Conservation (phyloP, 2,329 filamentous ascomycete species). For the Epichloe aotearoae region DNA sequence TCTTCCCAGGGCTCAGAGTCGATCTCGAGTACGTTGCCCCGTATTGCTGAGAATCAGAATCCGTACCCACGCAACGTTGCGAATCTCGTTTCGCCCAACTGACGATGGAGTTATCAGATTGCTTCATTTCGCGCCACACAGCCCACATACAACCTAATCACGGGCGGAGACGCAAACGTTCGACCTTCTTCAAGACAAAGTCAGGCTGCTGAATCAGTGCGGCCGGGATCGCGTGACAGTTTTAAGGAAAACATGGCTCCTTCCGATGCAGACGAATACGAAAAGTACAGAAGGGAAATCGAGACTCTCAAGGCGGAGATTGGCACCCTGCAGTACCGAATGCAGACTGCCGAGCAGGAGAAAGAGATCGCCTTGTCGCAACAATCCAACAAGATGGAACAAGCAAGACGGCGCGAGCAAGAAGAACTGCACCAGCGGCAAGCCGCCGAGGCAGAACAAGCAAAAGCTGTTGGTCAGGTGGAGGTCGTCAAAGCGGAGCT, state of each 20-base stretch:
- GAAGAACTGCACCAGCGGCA: slow-evolving; percentile 63
- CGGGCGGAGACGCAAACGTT: slow-evolving; percentile 32
- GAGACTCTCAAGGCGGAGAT: slow-evolving; percentile 85
- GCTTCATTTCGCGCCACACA: slow-evolving; percentile 38
- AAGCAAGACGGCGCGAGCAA: slow-evolving; percentile 68
- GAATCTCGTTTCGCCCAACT: not conserved
- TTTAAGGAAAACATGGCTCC: slow-evolving; percentile 48
- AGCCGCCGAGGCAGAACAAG: slow-evolving; percentile 41
- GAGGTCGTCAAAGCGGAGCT: slow-evolving; percentile 39
- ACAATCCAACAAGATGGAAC: slow-evolving; percentile 72
- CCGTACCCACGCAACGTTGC: slow-evolving; percentile 2
- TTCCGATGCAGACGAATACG: slow-evolving; percentile 44
- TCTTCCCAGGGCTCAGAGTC: slow-evolving; percentile 23
- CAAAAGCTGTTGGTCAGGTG: slow-evolving; percentile 34
- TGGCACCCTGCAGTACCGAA: slow-evolving; percentile 74
- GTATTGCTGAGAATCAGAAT: not conserved
- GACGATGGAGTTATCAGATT: slow-evolving; percentile 17
- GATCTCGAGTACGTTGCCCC: slow-evolving; percentile 24
- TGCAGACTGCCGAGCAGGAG: slow-evolving; percentile 79
- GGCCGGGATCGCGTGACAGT: slow-evolving; percentile 40
- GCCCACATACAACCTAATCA: slow-evolving; percentile 46
- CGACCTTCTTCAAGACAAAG: slow-evolving; percentile 29
- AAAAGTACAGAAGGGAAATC: slow-evolving; percentile 40
- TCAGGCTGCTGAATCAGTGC: slow-evolving; percentile 25
- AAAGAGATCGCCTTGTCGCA: slow-evolving; percentile 66